Base-by-base conservation (phyloP, 2,329 filamentous ascomycete species). In the Epichloe brachyelytri region DNA sequence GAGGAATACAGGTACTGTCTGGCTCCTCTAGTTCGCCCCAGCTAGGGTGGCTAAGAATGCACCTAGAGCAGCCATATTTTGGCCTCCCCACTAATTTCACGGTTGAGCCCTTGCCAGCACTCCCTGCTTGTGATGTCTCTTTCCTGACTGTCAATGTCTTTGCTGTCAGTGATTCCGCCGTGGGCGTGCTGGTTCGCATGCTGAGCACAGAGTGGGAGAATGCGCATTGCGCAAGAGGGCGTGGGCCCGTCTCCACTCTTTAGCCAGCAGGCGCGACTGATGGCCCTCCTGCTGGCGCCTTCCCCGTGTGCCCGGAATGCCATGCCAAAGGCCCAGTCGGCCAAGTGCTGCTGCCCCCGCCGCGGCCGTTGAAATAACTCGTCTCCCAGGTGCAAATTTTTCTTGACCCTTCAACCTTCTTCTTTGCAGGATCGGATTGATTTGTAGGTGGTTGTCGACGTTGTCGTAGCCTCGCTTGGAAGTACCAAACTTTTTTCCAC, bases 361-460 rank as follows among this genome's bases (percentile, higher is more conserved):
- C 45, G 33, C 50, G 33, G 50, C 50, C 45, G 33, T 44, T 48
- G 45, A 48, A 51, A 51, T 51, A 48, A 51, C 40, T 48, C 44
- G 33, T 15, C 34, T 41, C 45, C 37, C 19, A 26, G 38, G 37
- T 34, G 44, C 44, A 53, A 53, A 48, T 41, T 53, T 53, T 48
- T 47, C 49, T 40, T 37, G 10, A 14, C 33, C 43, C 44, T 48
- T 46, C 44, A 51, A 34, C 38, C 5, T n/a, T 47, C 45, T 44
- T 50, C 45, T 53, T 45, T 45, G 45, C 41, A 47, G 36, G 51
- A 48, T 30, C 45, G 51, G 44, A 53, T 48, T 45, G 20, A 44
- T 51, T 48, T 40, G 43, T 51, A 19, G 51, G 51, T 53, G 51
- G 51, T 50, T 37, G 51, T 51, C 44, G 51, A 53, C 40, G 51